phyloP scores from a whole-genome alignment of 768 basidiomycete genomes.

The Paxillus ammoniavirescens region DNA sequence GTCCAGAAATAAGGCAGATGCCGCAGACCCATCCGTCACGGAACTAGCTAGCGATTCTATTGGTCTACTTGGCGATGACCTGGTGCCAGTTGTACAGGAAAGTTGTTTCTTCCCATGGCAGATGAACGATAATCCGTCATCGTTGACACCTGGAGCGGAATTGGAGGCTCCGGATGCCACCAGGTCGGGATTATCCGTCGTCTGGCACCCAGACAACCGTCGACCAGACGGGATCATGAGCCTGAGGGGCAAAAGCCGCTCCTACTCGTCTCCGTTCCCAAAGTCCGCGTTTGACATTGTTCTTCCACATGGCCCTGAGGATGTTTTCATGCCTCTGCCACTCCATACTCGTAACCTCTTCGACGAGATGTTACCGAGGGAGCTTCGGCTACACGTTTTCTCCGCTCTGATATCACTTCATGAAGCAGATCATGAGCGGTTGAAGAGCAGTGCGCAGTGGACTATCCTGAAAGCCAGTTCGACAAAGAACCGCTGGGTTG shows the following conservation, averaged over 20 bases:
- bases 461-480: conserved; percentile 59
- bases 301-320: conserved; percentile 41
- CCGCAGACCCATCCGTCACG: conserved; percentile 10
- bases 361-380: conserved; percentile 67
- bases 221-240: conserved; percentile 16
- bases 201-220: conserved; percentile 16
- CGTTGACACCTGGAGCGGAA: conserved; percentile 14
- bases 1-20: conserved; percentile 39
- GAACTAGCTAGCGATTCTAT: conserved; percentile 2
- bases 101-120: conserved; percentile 46
- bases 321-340: conserved; percentile 52
- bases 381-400: conserved; percentile 65
- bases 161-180: conserved; percentile 8
- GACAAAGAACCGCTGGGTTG: conserved; percentile 69
- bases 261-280: conserved; percentile 65
- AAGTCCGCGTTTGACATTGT: conserved; percentile 60
- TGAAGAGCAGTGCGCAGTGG: conserved; percentile 51
- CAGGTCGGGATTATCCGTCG: conserved; percentile 4
- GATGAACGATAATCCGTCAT: conserved; percentile 26
- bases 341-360: conserved; percentile 53
- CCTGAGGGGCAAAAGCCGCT: conserved; percentile 52
- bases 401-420: conserved; percentile 53
- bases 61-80: conserved; percentile 12
- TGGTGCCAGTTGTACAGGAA: conserved; percentile 27
- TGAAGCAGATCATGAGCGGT: conserved; percentile 53